Percentiles rank a stretch among this genome's conserved stretches.
Conservation (phyloP, 352 stramenopile species). For the Globisporangium takayamanum region DNA sequence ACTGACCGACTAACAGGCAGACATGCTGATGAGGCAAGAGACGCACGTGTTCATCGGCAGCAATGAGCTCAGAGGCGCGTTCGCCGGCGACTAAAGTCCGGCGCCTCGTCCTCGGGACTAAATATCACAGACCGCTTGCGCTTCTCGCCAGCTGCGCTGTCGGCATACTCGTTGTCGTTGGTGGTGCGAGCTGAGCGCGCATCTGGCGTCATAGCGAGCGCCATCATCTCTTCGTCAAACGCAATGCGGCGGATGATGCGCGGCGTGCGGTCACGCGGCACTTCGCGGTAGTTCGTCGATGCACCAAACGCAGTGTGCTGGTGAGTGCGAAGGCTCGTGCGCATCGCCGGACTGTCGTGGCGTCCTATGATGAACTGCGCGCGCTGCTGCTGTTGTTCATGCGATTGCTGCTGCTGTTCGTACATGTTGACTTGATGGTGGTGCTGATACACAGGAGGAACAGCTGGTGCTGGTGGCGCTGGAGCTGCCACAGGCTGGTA, state of each 20-base stretch:
- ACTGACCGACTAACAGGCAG: background rate
- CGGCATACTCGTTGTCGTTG: background rate
- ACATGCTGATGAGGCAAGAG: background rate
- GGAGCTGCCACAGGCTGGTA: background rate
- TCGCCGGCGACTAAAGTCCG: conserved; percentile 14
- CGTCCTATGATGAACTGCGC: conserved; percentile 4
- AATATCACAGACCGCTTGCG: conserved; percentile 24
- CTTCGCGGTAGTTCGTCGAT: conserved; percentile 9
- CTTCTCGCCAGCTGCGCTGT: conserved; percentile 19
- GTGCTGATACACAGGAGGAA: too few relatives aligned
- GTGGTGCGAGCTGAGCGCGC: background rate
- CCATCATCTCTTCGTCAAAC: conserved; percentile 44
- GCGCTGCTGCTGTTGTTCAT: conserved; percentile 1
- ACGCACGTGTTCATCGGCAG: too few relatives aligned
- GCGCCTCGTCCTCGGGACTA: conserved; percentile 25
- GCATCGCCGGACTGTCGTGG: conserved; percentile 1
- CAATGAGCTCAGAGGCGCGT: conserved; percentile 1
- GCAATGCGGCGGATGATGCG: conserved; percentile 32
- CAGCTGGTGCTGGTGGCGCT: background rate
- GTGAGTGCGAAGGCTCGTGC: background rate
- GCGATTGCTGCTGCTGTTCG: conserved; percentile 3
- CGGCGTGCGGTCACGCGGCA: conserved; percentile 20
- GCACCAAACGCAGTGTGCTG: background rate
- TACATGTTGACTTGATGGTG: conserved; percentile 9
- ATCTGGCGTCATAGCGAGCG: conserved; percentile 17